These are phyloP conservation scores for Paraphaeosphaeria sporulosa DNA, from an alignment of 2,329 filamentous ascomycete genomes.

Conservation along the genomic window DNA sequence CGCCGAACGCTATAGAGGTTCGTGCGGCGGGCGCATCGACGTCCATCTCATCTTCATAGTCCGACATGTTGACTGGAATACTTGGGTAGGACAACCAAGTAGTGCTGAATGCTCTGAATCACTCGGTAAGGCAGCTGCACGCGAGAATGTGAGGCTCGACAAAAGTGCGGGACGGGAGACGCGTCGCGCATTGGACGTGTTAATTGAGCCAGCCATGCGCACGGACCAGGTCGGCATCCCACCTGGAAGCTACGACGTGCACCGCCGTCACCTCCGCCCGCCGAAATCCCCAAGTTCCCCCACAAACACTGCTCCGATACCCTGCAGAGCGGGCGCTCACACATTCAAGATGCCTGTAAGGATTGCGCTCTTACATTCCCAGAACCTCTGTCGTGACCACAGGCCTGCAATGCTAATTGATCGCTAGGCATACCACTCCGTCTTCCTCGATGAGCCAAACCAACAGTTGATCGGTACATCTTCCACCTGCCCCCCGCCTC, in stretches of 20 bases:
- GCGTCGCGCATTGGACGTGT: conserved; percentile 43
- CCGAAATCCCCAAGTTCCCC: conserved; percentile 31
- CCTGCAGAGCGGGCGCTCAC: conserved; percentile 21
- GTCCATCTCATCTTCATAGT: conserved; percentile 72
- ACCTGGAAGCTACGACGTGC: conserved; percentile 27
- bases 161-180: conserved; percentile 16
- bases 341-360: conserved; percentile 58
- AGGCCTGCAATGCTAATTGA: conserved; percentile 22
- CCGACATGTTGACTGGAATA: conserved; percentile 53
- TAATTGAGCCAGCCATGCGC: conserved; percentile 36
- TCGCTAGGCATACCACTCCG: conserved; percentile 92
- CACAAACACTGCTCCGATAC: conserved; percentile 18
- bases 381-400: background rate
- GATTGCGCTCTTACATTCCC: background rate
- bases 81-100: background rate
- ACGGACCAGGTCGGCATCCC: conserved; percentile 33
- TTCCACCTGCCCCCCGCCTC: background rate
- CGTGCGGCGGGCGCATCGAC: conserved; percentile 65
- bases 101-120: background rate
- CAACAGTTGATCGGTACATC: conserved; percentile 68
- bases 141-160: background rate
- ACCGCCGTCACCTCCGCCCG: conserved; percentile 37
- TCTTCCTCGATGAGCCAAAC: conserved; percentile 85
- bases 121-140: background rate
- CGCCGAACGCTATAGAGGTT: conserved; percentile 71